Conservation (phyloP, 192 early-diverging fungal genomes). For the Spizellomyces punctatus region DNA sequence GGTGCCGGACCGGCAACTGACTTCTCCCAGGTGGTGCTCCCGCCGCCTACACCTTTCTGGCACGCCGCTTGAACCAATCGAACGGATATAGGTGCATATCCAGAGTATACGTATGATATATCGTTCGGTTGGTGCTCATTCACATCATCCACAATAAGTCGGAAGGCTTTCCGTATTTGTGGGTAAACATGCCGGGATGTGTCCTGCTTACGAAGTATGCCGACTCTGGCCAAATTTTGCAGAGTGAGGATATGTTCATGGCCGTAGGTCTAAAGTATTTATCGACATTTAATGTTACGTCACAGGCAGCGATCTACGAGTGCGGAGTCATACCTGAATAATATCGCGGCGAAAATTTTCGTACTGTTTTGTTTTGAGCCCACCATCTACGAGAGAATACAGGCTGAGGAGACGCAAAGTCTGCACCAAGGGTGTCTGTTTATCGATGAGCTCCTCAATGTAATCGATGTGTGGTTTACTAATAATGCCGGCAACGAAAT, state of each 20-base stretch:
- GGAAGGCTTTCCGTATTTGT: constrained; percentile 67
- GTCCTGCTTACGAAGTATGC: constrained; percentile 62
- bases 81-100: constrained; percentile 90
- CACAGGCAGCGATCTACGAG: not conserved
- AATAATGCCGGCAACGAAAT: constrained; percentile 74
- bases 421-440: constrained; percentile 68
- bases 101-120: constrained; percentile 91
- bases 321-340: constrained; percentile 57
- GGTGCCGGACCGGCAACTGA: not conserved
- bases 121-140: constrained; percentile 85
- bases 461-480: constrained; percentile 71
- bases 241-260: constrained; percentile 86
- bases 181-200: constrained; percentile 48
- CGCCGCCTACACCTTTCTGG: constrained; percentile 41
- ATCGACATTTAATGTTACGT: not conserved
- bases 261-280: constrained; percentile 75
- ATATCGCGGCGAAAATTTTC: constrained; percentile 86
- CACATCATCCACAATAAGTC: constrained; percentile 84
- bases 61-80: constrained; percentile 83
- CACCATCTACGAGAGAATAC: constrained; percentile 79
- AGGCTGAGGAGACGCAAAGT: constrained; percentile 83
- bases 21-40: constrained; percentile 4
- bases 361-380: constrained; percentile 79
- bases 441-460: constrained; percentile 84
- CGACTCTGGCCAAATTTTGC: constrained; percentile 70